A percentile compares a stretch with the other conserved stretches of the same genome.
phyloP scores from a whole-genome alignment of 2,329 filamentous ascomycete genomes.

The Aspergillus intermedius region DNA sequence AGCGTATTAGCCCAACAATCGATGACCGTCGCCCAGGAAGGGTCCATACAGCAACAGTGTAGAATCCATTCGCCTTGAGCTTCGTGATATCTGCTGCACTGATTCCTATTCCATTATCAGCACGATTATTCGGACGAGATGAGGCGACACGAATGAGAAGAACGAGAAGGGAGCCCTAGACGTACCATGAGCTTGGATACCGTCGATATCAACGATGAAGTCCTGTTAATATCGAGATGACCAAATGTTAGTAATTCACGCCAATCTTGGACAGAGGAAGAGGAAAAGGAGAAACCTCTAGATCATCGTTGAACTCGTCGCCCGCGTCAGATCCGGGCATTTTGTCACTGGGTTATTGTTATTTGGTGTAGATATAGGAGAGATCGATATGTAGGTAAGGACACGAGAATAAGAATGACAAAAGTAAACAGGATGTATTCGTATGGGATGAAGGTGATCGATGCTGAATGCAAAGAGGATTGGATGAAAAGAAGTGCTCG shows the following conservation, averaged over 20 bases:
- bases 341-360: slow-evolving; percentile 4
- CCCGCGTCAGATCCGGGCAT: slow-evolving; percentile 50
- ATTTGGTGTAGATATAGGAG: neutral
- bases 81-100: slow-evolving; percentile 60
- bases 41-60: slow-evolving; percentile 53
- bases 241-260: neutral
- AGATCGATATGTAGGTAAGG: neutral
- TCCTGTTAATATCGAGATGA: slow-evolving; percentile 30
- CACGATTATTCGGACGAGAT: neutral
- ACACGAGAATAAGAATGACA: neutral
- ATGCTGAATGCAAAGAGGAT: neutral
- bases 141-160: neutral
- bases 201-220: slow-evolving; percentile 61
- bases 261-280: neutral
- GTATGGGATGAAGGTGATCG: neutral
- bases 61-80: slow-evolving; percentile 56
- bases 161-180: neutral
- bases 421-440: neutral
- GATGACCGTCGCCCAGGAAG: neutral
- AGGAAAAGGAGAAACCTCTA: slow-evolving; percentile 15
- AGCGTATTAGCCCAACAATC: neutral
- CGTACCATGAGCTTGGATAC: slow-evolving; percentile 58
- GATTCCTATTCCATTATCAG: slow-evolving; percentile 44
- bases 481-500: too few relatives aligned
- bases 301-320: slow-evolving; percentile 49